These are phyloP conservation scores for Nadsonia fulvescens DNA, from an alignment of 805 yeast genomes.

Conservation along the genomic window DNA sequence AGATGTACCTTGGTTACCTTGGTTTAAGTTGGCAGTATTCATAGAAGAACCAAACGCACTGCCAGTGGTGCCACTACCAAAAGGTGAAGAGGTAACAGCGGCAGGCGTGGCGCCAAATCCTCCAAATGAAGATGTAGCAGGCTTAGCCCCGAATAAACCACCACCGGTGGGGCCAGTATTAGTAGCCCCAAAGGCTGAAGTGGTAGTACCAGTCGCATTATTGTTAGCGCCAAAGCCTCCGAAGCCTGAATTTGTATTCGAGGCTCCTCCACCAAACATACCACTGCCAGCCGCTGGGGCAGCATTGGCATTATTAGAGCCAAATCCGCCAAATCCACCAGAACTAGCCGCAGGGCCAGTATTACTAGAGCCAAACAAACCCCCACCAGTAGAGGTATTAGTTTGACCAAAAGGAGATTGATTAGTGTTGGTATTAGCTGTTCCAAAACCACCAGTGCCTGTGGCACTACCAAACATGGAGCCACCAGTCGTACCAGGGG, in stretches of 20 bases:
- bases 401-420: slow-evolving; percentile 9
- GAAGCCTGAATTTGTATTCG: slow-evolving; percentile 7
- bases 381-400: slow-evolving; percentile 7
- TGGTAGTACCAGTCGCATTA: slow-evolving; percentile 17
- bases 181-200: slow-evolving; percentile 13
- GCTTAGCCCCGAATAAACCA: slow-evolving; percentile 10
- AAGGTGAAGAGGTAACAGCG: slow-evolving; percentile 15
- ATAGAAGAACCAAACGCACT: slow-evolving; percentile 16
- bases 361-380: slow-evolving; percentile 11
- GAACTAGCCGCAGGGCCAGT: slow-evolving; percentile 8
- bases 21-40: slow-evolving; percentile 14
- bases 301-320: slow-evolving; percentile 11
- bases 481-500: too few species aligned
- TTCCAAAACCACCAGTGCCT: slow-evolving; percentile 4
- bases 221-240: slow-evolving; percentile 12
- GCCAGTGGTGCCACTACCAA: slow-evolving; percentile 12
- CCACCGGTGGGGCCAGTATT: slow-evolving; percentile 10
- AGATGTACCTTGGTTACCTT: slow-evolving; percentile 47
- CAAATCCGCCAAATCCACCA: slow-evolving; percentile 20
- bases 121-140: too few species aligned
- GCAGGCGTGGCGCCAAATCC: slow-evolving; percentile 19
- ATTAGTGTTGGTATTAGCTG: slow-evolving; percentile 4
- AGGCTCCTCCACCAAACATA: slow-evolving; percentile 6
- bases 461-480: slow-evolving; percentile 6
- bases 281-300: slow-evolving; percentile 6